Conservation (phyloP, 345 rosid genomes). For the Eucalyptus albens region DNA sequence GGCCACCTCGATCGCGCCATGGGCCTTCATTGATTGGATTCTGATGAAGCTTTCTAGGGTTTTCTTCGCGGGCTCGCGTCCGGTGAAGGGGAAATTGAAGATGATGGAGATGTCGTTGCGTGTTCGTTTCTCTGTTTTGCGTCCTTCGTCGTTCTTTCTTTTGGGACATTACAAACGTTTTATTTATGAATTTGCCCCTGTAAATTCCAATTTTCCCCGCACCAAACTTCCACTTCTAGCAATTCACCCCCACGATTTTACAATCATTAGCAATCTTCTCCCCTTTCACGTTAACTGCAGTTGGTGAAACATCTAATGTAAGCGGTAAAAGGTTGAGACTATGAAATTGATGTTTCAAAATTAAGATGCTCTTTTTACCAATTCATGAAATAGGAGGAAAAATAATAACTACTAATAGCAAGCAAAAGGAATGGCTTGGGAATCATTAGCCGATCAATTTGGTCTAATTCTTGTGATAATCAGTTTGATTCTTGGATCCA, state of each 20-base stretch:
- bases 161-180: not conserved
- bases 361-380: not conserved
- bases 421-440: too few species aligned
- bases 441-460: too few species aligned
- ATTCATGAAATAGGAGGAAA: not conserved
- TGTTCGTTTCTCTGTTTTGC: not conserved
- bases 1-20: conserved; percentile 65
- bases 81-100: not conserved
- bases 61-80: not conserved
- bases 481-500: fast-evolving
- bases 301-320: not conserved
- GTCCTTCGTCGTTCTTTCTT: not conserved
- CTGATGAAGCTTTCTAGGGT: not conserved
- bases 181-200: not conserved
- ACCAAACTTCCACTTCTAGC: not conserved
- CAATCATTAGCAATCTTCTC: not conserved
- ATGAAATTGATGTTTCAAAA: not conserved
- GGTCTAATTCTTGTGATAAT: too few species aligned
- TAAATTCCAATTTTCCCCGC: not conserved
- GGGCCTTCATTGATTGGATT: not conserved
- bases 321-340: not conserved
- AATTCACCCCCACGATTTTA: not conserved
- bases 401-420: too few species aligned
- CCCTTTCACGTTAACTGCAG: not conserved
- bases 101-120: not conserved